Evolutionary conservation across 805 yeast genomes (phyloP), one percentile per base, ranked within the genome.

Genomic region (Nakazawaea wyomingensis): DNA sequence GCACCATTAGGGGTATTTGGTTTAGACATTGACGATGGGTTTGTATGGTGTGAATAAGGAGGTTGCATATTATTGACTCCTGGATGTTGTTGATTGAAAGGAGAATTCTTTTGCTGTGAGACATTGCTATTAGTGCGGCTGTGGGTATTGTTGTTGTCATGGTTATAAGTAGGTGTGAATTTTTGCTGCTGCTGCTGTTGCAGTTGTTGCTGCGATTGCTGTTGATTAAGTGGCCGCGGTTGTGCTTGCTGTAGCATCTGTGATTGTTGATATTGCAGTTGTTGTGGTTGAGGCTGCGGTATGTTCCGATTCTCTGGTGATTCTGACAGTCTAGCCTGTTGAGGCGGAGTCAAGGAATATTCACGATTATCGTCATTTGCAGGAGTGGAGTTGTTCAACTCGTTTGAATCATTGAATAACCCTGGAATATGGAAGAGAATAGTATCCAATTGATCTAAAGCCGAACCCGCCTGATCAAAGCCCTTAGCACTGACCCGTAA

Each of bases 381-480:
- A 13, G 35, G 33, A 5, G 34, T 28, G 17, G 28, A 11, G 16
- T 59, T 17, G 56, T 38, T 19, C 40, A 21, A 13, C 24, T 32
- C 30, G 13, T 45, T 24, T 13, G 29, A 13, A 26, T 69, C 72
- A 39, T 55, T 65, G 33, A 76, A 57, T 27, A 82, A 59, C 0
- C 88, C 90, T 0, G 96, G 96, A 16, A 90, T 79, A 45, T 86
- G 86, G 19, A 73, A 71, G 41, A 87, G 64, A 3, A 90, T 74
- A 50, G 83, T 71, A 53, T 88, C 91, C 44, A 90, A 74, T 53
- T 80, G 76, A 39, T 70, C 68, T 34, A 89, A 62, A 0, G 96
- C 95, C 42, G 74, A 76, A n/a, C 78, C 76, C 27, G 87, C 87
- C 48, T 85, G 90, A 24, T 77, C 84, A 55, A 86, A 88, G 24